Percentiles rank a stretch among this genome's conserved stretches.
Evolutionary conservation across 2,329 filamentous ascomycete genomes (phyloP).

Genomic region (Cercospora canescens): DNA sequence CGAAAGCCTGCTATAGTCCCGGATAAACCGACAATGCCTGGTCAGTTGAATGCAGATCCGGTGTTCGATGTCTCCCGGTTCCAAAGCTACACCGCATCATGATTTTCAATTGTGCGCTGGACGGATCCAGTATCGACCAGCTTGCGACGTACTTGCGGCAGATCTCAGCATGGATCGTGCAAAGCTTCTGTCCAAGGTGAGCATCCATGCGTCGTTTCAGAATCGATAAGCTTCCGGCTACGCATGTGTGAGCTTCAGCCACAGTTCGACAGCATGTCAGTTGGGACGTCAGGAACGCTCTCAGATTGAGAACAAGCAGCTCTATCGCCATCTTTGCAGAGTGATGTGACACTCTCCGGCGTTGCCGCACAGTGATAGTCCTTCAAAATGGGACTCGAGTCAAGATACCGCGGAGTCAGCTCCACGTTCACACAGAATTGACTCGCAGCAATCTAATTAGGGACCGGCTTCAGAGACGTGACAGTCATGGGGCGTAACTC

Average conservation of each 20-base stretch:
- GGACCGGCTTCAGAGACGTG: not conserved
- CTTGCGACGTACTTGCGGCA: not conserved
- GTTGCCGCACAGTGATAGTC: not conserved
- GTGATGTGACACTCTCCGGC: not conserved
- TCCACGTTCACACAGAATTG: not conserved
- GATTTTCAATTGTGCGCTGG: not conserved
- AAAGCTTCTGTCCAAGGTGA: not conserved
- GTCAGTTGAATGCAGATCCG: not conserved
- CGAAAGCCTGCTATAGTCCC: slow-evolving; percentile 60
- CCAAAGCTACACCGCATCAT: not conserved
- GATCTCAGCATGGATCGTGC: not conserved
- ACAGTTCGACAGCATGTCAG: not conserved
- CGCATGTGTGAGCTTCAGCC: not conserved
- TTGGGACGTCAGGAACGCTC: not conserved
- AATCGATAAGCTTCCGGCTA: not conserved
- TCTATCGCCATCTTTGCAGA: not conserved
- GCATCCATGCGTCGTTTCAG: not conserved
- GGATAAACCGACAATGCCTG: not conserved
- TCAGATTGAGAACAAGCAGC: not conserved
- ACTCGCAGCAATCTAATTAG: not conserved
- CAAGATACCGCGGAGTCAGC: not conserved
- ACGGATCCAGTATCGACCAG: not conserved
- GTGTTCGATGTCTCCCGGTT: not conserved
- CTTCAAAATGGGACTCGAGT: too few species aligned
- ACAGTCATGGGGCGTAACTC: not conserved